phyloP scores from a whole-genome alignment of 768 basidiomycete genomes.

The Favolaschia claudopus region DNA sequence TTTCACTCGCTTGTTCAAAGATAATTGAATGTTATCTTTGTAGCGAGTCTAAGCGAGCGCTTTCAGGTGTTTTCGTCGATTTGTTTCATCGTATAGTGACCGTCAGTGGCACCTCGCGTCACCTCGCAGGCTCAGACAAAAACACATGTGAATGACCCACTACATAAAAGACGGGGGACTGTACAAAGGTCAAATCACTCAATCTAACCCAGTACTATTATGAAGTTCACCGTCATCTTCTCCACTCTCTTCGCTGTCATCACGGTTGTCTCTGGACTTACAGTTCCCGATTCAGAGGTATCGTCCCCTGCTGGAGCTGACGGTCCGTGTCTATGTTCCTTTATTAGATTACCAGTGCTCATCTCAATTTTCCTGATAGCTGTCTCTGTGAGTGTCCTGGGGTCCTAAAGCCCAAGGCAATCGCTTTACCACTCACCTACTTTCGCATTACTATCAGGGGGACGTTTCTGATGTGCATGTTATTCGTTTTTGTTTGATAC shows the following conservation, averaged over 20 bases:
- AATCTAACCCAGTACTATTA: not conserved
- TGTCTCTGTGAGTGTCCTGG: too few relatives aligned
- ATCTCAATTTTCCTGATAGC: not conserved
- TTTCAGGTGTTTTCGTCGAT: too few relatives aligned
- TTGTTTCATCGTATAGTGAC: too few relatives aligned
- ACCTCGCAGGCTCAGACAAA: too few relatives aligned
- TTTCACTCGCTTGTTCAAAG: too few relatives aligned
- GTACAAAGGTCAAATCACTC: not conserved
- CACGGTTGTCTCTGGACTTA: slow-evolving; percentile 8
- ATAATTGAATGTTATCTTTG: not conserved
- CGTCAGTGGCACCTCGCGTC: too few relatives aligned
- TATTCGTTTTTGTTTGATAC: too few relatives aligned
- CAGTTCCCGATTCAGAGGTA: not conserved
- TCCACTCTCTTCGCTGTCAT: not conserved
- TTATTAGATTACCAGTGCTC: not conserved
- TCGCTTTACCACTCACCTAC: too few relatives aligned
- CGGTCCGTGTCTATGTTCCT: not conserved
- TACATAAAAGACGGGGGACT: slow-evolving; percentile 7
- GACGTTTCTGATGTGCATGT: too few relatives aligned
- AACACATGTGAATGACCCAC: not conserved
- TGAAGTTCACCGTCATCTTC: slow-evolving; percentile 6
- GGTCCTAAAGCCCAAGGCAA: too few relatives aligned
- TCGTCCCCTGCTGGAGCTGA: slow-evolving; percentile 1
- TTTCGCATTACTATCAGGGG: too few relatives aligned
- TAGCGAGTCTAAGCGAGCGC: too few relatives aligned